Evolutionary conservation across 2,329 filamentous ascomycete species (phyloP).

Genomic region (Sarocladium brachiariae): DNA sequence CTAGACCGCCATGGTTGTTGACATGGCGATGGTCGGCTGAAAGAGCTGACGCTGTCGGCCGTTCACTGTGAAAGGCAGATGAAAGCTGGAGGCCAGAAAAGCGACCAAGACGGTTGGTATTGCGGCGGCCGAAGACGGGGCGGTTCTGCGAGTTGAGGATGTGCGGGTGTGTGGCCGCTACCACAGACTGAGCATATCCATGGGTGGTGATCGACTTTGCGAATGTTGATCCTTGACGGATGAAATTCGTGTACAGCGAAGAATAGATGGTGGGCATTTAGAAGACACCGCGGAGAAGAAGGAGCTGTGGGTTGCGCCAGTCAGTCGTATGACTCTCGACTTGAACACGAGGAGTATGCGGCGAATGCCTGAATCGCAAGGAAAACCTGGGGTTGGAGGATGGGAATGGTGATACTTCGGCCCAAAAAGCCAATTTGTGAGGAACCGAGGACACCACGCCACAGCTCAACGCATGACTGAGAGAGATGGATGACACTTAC

Average conservation of each 20-base stretch:
- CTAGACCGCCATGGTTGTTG: constrained; percentile 59
- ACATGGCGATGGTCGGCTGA: constrained; percentile 48
- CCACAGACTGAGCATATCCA: constrained; percentile 96
- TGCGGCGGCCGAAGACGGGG: constrained; percentile 54
- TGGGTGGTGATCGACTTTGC: constrained; percentile 94
- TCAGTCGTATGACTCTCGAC: constrained; percentile 17
- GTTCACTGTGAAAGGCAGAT: constrained; percentile 65
- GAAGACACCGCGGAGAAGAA: constrained; percentile 58
- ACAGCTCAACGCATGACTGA: constrained; percentile 6
- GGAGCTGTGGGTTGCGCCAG: constrained; percentile 31
- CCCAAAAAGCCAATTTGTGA: neutral
- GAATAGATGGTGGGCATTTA: constrained; percentile 84
- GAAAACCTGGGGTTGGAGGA: constrained; percentile 2
- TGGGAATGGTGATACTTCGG: neutral
- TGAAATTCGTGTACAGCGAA: constrained; percentile 69
- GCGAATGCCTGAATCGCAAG: constrained; percentile 6
- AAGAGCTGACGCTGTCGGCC: constrained; percentile 40
- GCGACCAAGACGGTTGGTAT: constrained; percentile 46
- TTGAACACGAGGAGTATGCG: neutral
- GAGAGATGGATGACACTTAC: constrained; percentile 42
- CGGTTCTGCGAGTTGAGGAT: constrained; percentile 68
- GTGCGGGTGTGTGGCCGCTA: constrained; percentile 81
- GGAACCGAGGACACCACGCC: neutral
- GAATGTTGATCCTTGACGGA: constrained; percentile 81
- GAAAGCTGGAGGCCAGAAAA: constrained; percentile 52